Base-by-base conservation (phyloP, 2,329 filamentous ascomycete species). In the Elsinoe australis region DNA sequence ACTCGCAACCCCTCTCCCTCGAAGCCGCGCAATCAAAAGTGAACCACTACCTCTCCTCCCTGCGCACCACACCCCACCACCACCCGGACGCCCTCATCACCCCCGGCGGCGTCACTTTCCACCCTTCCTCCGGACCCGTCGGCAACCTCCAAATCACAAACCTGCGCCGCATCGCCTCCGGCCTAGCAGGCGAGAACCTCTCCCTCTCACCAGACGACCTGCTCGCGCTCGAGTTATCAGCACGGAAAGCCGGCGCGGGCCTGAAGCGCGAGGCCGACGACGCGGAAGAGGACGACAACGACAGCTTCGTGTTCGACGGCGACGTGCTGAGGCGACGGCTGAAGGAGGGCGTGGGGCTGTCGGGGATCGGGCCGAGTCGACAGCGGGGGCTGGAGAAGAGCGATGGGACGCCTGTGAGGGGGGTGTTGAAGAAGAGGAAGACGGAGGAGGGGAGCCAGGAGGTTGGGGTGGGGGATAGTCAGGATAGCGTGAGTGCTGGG, bases 81-180 rank as follows among this genome's bases (percentile, higher is more conserved):
- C 71, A 74, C 56, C 72, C 72, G 0, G 71, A 74, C 51, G 66
- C 69, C 31, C 60, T 68, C 39, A 65, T 73, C 33, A 67, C 62
- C 12, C 59, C 64, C 7, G 61, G 61, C 18, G 70, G 70, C 35
- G 63, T 71, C 5, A 58, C 59, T 9, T 71, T 68, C 56, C 61
- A 64, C 17, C 62, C 68, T 12, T 59, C 67, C 38, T 64, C 64
- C 39, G 71, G 71, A 1, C 63, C 68, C 0, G 58, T 55, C 14
- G 71, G 72, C 34, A 68, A 70, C 5, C 63, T 76, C n/a, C 64
- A 69, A 10, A 64, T 79, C 46, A 71, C 75, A 57, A 73, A 76
- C 55, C 59, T 79, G 36, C 64, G 69, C 29, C 67, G 75, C 39
- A 70, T 79, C 6, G 71, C 73, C 53, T 69, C 70, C 4, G 75